Evolutionary conservation across 2,329 filamentous ascomycete genomes (phyloP).

Genomic region (Colletotrichum truncatum): DNA sequence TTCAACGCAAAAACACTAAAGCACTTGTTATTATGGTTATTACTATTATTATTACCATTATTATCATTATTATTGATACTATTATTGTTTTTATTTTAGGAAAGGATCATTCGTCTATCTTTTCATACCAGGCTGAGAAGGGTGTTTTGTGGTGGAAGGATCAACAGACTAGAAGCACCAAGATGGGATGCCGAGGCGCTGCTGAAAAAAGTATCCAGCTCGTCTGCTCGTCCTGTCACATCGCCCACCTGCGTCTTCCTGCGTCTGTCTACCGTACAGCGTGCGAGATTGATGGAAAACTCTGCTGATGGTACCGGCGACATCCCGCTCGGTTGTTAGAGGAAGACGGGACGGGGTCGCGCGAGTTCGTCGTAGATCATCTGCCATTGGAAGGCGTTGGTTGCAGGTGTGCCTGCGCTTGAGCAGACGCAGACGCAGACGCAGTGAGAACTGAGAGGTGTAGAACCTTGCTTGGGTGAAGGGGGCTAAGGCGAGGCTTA

Average conservation of each 20-base stretch:
- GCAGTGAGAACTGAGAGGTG: neutral
- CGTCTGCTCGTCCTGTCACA: conserved; percentile 8
- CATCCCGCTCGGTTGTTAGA: neutral
- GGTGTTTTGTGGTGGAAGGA: too few species aligned
- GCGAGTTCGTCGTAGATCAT: neutral
- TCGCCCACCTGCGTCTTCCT: neutral
- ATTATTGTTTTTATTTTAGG: too few species aligned
- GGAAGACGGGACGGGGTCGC: neutral
- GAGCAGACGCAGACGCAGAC: neutral
- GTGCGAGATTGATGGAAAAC: neutral
- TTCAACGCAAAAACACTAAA: too few species aligned
- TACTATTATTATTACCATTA: too few species aligned
- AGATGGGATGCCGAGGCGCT: neutral
- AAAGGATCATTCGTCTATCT: too few species aligned
- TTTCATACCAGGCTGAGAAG: too few species aligned
- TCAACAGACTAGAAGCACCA: neutral
- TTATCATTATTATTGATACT: too few species aligned
- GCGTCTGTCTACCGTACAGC: neutral
- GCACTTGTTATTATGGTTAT: too few species aligned
- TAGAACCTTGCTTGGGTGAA: neutral
- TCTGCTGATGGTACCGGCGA: conserved; percentile 8
- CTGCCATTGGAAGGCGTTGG: neutral
- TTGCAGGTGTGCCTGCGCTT: neutral
- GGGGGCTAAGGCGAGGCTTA: neutral
- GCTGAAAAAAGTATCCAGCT: conserved; percentile 12